Evolutionary conservation across 352 stramenopile genomes (phyloP).

Genomic region (Phytophthora tentaculata): DNA sequence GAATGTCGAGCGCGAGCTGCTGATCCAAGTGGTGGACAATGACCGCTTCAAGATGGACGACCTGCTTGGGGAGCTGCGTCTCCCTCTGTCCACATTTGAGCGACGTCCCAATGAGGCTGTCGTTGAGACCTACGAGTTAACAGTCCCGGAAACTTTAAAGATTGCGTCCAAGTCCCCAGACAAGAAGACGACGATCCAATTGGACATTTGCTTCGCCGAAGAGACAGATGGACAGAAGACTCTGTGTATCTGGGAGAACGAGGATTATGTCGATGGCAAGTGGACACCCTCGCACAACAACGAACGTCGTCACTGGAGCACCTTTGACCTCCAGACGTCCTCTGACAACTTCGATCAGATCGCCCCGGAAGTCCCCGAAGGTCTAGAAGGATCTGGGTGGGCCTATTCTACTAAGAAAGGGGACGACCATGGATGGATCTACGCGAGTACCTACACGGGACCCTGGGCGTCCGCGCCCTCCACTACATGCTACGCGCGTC

Average conservation of each 20-base stretch:
- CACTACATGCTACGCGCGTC: conserved; percentile 48
- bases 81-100: conserved; percentile 61
- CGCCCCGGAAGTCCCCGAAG: conserved; percentile 56
- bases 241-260: conserved; percentile 75
- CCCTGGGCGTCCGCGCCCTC: conserved; percentile 49
- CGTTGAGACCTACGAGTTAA: conserved; percentile 57
- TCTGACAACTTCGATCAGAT: conserved; percentile 74
- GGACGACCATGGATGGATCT: conserved; percentile 76
- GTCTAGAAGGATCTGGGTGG: conserved; percentile 63
- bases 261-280: conserved; percentile 51
- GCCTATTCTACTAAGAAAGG: conserved; percentile 70
- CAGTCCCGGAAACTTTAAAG: conserved; percentile 52
- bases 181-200: conserved; percentile 49
- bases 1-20: conserved; percentile 44
- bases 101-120: conserved; percentile 54
- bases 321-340: conserved; percentile 61
- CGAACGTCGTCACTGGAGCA: conserved; percentile 61
- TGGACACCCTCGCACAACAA: conserved; percentile 62
- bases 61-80: conserved; percentile 52
- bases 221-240: conserved; percentile 63
- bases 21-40: conserved; percentile 70
- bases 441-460: conserved; percentile 67
- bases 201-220: conserved; percentile 38
- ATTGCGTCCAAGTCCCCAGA: conserved; percentile 46
- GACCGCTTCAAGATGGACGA: conserved; percentile 76